Evolutionary conservation across 2,329 filamentous ascomycete genomes (phyloP).

Genomic region (Pseudofabraea citricarpa): DNA sequence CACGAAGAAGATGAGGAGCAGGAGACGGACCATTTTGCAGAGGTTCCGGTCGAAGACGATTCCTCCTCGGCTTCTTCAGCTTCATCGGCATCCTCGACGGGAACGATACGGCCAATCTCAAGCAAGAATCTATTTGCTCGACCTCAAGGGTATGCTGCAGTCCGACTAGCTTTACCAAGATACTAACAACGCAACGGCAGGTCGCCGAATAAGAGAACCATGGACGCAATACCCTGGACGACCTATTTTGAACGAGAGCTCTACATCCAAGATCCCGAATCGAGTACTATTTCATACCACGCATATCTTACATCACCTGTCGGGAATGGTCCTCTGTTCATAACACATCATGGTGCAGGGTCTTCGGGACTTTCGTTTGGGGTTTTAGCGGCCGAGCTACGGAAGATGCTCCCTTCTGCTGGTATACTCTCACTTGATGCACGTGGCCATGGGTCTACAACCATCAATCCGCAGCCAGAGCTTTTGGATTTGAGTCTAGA

Average conservation of each 20-base stretch:
- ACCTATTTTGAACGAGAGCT: slow-evolving; percentile 88
- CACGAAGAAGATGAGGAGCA: slow-evolving; percentile 46
- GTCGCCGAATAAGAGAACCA: slow-evolving; percentile 24
- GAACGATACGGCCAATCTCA: slow-evolving; percentile 80
- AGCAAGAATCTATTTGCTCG: slow-evolving; percentile 70
- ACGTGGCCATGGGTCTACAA: slow-evolving; percentile 75
- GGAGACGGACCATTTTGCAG: slow-evolving; percentile 33
- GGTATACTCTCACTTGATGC: slow-evolving; percentile 85
- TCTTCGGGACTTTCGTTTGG: slow-evolving; percentile 93
- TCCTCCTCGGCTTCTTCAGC: slow-evolving; percentile 69
- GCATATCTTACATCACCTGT: slow-evolving; percentile 80
- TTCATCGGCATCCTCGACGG: slow-evolving; percentile 87
- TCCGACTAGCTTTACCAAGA: slow-evolving; percentile 2
- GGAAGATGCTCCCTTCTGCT: slow-evolving; percentile 69
- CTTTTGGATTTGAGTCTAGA: slow-evolving; percentile 65
- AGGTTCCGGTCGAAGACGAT: slow-evolving; percentile 49
- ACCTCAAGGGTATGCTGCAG: slow-evolving; percentile 54
- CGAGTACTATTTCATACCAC: slow-evolving; percentile 62
- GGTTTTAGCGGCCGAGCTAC: slow-evolving; percentile 70
- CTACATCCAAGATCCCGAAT: slow-evolving; percentile 51
- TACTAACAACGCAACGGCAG: slow-evolving; percentile 12
- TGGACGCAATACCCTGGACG: slow-evolving; percentile 60
- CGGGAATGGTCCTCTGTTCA: slow-evolving; percentile 73
- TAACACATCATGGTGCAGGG: slow-evolving; percentile 92
- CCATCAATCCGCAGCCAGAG: slow-evolving; percentile 32